Evolutionary conservation across 306 rosid species (phyloP), one percentile per base, ranked within the genome.

Genomic region (Cucumis sativus): DNA sequence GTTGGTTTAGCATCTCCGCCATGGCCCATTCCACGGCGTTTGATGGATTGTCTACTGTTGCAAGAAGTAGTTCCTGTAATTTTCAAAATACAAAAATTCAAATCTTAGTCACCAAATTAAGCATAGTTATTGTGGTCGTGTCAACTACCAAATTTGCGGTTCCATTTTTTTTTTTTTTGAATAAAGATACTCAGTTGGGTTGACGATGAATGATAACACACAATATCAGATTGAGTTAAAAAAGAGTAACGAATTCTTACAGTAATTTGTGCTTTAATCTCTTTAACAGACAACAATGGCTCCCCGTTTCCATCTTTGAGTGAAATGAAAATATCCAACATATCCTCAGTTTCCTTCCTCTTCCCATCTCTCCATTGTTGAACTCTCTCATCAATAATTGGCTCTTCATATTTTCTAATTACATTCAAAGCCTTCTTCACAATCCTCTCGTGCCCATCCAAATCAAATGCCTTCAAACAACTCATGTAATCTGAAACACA

Each of bases 271-370:
- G 88, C 89, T 33, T 83, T 87, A 65, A 85, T 85, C 80, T 89
- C 89, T 10, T 79, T 49, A 6, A 0, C 8, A 10, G 89, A 77
- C 47, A 89, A 23, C 7, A 83, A 21, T 6, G 84, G 79, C 0
- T 79, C n/a, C 40, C 76, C 74, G 23, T 81, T 45, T 3, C 30
- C 59, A 59, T 55, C 87, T 70, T 87, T 79, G 4, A 81, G 70
- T 0, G 84, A 10, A 43, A 89, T 80, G 51, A 89, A n/a, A 45
- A 87, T 69, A 74, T 89, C 93, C 10, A 89, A 82, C 17, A 75
- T 16, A 66, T 89, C 91, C 18, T 87, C 83, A 0, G 3, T 39
- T 30, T 75, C 56, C 17, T 14, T 71, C 83, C 67, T 86, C 25
- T 10, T 69, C 43, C 78, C 89, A 13, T 79, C 76, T 6, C 43